Evolutionary conservation across 441 rosid species (phyloP).

Genomic region (Pelargonium myrrhifolium): DNA sequence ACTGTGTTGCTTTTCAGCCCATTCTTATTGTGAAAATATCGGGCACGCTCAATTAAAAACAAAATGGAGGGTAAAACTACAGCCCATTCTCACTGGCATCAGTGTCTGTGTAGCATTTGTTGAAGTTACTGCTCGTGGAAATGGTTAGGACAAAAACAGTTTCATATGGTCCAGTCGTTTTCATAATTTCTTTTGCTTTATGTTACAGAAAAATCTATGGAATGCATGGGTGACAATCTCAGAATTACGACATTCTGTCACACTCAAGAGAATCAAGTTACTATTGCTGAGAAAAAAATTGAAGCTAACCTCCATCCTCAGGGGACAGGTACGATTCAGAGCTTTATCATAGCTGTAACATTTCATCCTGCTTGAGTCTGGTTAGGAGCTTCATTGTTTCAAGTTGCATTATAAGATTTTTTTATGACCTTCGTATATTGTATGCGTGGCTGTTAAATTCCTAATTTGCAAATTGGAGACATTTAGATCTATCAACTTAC

Average conservation of each 20-base stretch:
- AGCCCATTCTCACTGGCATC: no score
- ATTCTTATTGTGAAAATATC: no score
- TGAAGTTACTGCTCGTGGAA: not conserved
- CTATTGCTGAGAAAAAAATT: slow-evolving; percentile 52
- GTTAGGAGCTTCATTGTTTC: not conserved
- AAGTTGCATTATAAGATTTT: no score
- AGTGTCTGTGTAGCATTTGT: not conserved
- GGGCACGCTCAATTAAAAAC: no score
- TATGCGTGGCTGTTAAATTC: not conserved
- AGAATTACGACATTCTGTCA: slow-evolving; percentile 50
- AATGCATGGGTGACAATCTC: slow-evolving; percentile 63
- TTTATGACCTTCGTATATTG: not conserved
- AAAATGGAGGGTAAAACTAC: no score
- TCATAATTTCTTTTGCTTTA: slow-evolving; percentile 13
- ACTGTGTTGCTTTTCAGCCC: no score
- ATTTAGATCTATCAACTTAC: not conserved
- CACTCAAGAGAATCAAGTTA: slow-evolving; percentile 54
- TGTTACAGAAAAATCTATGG: slow-evolving; percentile 56
- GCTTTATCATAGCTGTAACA: not conserved
- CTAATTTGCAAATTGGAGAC: not conserved
- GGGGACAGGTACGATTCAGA: slow-evolving; percentile 47
- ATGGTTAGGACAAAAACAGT: not conserved
- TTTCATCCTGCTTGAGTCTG: not conserved
- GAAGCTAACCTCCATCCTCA: slow-evolving; percentile 56
- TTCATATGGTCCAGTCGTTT: not conserved